Conservation (phyloP, 2,329 filamentous ascomycete genomes). For the Colletotrichum plurivorum region DNA sequence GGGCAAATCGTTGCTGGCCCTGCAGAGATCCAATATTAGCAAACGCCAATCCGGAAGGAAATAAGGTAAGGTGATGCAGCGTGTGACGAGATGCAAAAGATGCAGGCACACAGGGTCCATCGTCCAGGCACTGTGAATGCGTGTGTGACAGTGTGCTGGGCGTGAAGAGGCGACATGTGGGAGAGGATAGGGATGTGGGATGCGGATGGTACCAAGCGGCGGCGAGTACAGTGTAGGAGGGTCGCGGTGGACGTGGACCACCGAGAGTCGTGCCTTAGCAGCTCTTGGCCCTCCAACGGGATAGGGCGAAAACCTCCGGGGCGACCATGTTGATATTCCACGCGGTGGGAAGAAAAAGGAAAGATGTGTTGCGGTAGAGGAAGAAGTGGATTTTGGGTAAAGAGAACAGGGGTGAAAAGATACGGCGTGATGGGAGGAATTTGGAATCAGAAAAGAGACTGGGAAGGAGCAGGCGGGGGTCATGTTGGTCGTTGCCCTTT, state of each 20-base stretch:
- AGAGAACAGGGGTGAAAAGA: neutral
- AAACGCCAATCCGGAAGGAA: constrained; percentile 21
- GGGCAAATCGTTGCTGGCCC: constrained; percentile 84
- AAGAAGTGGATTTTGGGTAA: neutral
- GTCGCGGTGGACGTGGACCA: constrained; percentile 22
- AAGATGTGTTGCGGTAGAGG: neutral
- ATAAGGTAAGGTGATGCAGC: constrained; percentile 15
- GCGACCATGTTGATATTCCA: constrained; percentile 10
- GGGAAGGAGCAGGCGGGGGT: too few species aligned
- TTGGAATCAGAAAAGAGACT: constrained; percentile 6
- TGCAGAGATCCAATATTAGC: constrained; percentile 39
- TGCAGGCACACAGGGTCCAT: constrained; percentile 18
- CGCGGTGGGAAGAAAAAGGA: constrained; percentile 7
- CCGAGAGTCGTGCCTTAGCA: constrained; percentile 9
- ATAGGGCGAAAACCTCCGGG: constrained; percentile 33
- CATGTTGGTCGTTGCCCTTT: too few species aligned
- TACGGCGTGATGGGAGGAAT: neutral
- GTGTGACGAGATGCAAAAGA: constrained; percentile 20
- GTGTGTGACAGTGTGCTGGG: too few species aligned
- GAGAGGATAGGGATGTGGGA: neutral
- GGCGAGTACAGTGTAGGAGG: neutral
- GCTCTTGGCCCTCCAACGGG: constrained; percentile 20
- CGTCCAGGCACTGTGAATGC: neutral
- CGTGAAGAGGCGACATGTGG: neutral
- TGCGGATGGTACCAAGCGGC: neutral